Conservation (phyloP, 768 basidiomycete genomes). For the Strobilomyces confusus region DNA sequence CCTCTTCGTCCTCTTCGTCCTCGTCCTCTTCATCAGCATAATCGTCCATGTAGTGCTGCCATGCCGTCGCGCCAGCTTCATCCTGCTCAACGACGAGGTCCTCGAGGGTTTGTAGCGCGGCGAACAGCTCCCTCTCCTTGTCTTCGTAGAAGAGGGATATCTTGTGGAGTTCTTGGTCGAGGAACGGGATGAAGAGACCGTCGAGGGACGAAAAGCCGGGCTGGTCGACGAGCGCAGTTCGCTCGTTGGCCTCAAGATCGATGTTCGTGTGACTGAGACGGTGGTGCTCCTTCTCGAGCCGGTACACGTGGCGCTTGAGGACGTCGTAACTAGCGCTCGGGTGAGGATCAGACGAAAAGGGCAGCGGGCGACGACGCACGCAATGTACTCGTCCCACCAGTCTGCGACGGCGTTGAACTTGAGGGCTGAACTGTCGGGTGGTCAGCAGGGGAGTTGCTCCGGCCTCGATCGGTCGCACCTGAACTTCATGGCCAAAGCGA, state of each 20-base stretch:
- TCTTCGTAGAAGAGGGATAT: slow-evolving; percentile 72
- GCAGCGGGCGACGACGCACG: slow-evolving; percentile 45
- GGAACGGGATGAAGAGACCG: slow-evolving; percentile 61
- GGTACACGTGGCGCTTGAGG: slow-evolving; percentile 82
- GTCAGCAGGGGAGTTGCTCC: background rate
- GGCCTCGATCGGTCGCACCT: slow-evolving; percentile 18
- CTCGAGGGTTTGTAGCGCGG: slow-evolving; percentile 57
- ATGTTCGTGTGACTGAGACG: slow-evolving; percentile 36
- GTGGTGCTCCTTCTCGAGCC: slow-evolving; percentile 74
- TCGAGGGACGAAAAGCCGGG: slow-evolving; percentile 42
- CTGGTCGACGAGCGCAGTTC: slow-evolving; percentile 48
- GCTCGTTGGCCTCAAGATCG: slow-evolving; percentile 68
- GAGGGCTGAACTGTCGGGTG: slow-evolving; percentile 59
- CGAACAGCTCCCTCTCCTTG: slow-evolving; percentile 70
- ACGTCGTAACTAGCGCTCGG: slow-evolving; percentile 62
- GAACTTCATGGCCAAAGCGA: slow-evolving; percentile 31
- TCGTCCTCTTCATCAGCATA: slow-evolving; percentile 51
- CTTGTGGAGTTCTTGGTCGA: slow-evolving; percentile 82
- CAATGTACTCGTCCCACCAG: slow-evolving; percentile 91
- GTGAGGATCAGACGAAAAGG: background rate
- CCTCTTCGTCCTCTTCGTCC: slow-evolving; percentile 53
- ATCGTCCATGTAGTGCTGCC: slow-evolving; percentile 49
- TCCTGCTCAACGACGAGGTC: slow-evolving; percentile 57
- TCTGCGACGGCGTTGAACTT: slow-evolving; percentile 90
- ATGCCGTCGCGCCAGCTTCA: slow-evolving; percentile 47